Evolutionary conservation across 2,329 filamentous ascomycete species (phyloP).

Genomic region (Fusarium pseudograminearum): DNA sequence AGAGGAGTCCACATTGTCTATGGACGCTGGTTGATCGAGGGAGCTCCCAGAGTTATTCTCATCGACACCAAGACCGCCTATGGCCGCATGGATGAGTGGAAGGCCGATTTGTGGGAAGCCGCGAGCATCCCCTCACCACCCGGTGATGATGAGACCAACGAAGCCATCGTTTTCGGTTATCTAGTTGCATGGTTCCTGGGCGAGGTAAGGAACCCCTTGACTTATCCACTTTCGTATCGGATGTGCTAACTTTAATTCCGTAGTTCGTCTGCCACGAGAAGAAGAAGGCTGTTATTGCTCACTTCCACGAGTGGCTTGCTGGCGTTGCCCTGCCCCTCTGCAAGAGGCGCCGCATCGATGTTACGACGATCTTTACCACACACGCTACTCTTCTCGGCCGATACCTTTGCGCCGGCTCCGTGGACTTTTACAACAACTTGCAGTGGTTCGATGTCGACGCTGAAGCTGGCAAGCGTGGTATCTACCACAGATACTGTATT

Average conservation of each 20-base stretch:
- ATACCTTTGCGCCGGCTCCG: constrained; percentile 95
- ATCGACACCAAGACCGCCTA: constrained; percentile 97
- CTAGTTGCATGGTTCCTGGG: constrained; percentile 97
- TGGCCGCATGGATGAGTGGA: constrained; percentile 94
- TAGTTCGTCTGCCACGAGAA: constrained; percentile 96
- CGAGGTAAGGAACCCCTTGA: constrained; percentile 72
- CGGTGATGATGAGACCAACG: constrained; percentile 94
- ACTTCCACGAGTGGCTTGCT: constrained; percentile 99
- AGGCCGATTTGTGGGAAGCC: constrained; percentile 92
- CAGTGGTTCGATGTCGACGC: constrained; percentile 97
- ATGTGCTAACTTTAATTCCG: constrained; percentile 33
- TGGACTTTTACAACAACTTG: constrained; percentile 99
- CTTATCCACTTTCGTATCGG: constrained; percentile 7
- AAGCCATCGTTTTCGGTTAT: constrained; percentile 97
- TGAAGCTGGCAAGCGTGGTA: constrained; percentile 96
- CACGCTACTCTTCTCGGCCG: constrained; percentile 95
- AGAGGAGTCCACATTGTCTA: constrained; percentile 91
- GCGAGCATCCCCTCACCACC: constrained; percentile 94
- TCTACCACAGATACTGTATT: constrained; percentile 98
- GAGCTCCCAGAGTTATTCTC: constrained; percentile 90
- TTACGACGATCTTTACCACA: constrained; percentile 98
- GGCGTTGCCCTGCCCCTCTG: constrained; percentile 92
- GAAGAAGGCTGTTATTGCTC: constrained; percentile 90
- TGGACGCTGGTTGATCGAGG: constrained; percentile 97
- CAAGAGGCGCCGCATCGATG: constrained; percentile 94